Evolutionary conservation across 2,329 filamentous ascomycete genomes (phyloP).

Genomic region (Geosmithia morbida): DNA sequence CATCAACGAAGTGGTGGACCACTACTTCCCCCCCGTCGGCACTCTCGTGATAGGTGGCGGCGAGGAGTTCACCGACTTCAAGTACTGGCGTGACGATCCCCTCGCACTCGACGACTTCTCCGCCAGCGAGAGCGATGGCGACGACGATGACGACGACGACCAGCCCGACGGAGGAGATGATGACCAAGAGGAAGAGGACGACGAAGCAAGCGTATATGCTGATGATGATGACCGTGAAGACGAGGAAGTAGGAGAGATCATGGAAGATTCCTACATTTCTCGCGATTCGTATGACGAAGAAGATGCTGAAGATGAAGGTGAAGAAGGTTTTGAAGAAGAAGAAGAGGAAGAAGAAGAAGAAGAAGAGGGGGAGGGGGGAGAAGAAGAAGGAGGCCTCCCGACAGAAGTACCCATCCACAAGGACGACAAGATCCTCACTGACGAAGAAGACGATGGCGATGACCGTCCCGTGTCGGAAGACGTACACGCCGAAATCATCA

Average conservation of each 20-base stretch:
- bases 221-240: conserved; percentile 23
- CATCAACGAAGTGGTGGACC: conserved; percentile 94
- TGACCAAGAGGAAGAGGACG: conserved; percentile 28
- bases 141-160: conserved; percentile 31
- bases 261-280: conserved; percentile 43
- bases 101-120: conserved; percentile 82
- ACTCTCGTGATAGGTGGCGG: conserved; percentile 78
- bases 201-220: conserved; percentile 26
- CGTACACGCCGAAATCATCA: conserved; percentile 40
- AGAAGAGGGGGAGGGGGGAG: conserved; percentile 5
- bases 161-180: conserved; percentile 19
- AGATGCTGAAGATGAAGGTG: conserved; percentile 18
- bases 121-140: conserved; percentile 53
- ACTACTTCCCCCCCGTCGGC: conserved; percentile 90
- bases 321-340: conserved; percentile 21
- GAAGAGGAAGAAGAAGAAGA: conserved; percentile 27
- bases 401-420: not conserved
- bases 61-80: conserved; percentile 94
- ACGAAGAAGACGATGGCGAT: conserved; percentile 5
- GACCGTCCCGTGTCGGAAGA: conserved; percentile 23
- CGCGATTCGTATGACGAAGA: conserved; percentile 31
- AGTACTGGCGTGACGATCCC: conserved; percentile 81
- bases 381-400: not conserved
- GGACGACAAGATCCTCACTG: conserved; percentile 1
- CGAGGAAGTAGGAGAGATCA: conserved; percentile 22